A percentile compares a stretch with the other conserved stretches of the same genome.
Evolutionary conservation across 768 basidiomycete species (phyloP).

Genomic region (Naematelia aurantialba): DNA sequence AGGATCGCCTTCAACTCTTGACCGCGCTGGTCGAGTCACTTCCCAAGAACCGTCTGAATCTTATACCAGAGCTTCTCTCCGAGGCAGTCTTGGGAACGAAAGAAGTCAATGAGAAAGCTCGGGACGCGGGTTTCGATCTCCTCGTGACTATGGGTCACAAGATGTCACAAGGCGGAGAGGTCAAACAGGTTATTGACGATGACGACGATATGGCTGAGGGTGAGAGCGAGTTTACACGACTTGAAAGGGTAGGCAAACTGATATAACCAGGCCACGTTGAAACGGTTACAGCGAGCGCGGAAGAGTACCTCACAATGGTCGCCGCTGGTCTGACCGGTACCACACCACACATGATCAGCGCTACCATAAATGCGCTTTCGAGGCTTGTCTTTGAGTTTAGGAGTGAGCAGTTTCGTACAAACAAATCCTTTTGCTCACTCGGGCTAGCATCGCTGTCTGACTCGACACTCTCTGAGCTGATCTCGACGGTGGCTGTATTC

Average conservation of each 20-base stretch:
- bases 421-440: no score
- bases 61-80: conserved; percentile 83
- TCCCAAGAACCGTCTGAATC: conserved; percentile 67
- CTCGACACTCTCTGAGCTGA: conserved; percentile 74
- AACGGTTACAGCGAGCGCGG: conserved; percentile 60
- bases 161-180: conserved; percentile 80
- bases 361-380: conserved; percentile 88
- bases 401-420: conserved; percentile 57
- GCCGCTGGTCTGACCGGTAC: conserved; percentile 90
- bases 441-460: conserved; percentile 54
- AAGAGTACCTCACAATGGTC: conserved; percentile 95
- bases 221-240: conserved; percentile 9
- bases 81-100: conserved; percentile 95
- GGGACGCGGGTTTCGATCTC: conserved; percentile 82
- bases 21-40: conserved; percentile 65
- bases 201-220: conserved; percentile 49
- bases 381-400: conserved; percentile 94
- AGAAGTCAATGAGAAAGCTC: conserved; percentile 89
- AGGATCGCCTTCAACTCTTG: conserved; percentile 82
- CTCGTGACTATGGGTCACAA: conserved; percentile 87
- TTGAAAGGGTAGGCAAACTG: no score
- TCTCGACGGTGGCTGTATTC: conserved; percentile 83
- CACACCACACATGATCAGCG: conserved; percentile 97
- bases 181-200: conserved; percentile 60
- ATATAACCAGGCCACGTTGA: no score